phyloP scores from a whole-genome alignment of 1,139 yeast species.

The Pichia terricola region DNA sequence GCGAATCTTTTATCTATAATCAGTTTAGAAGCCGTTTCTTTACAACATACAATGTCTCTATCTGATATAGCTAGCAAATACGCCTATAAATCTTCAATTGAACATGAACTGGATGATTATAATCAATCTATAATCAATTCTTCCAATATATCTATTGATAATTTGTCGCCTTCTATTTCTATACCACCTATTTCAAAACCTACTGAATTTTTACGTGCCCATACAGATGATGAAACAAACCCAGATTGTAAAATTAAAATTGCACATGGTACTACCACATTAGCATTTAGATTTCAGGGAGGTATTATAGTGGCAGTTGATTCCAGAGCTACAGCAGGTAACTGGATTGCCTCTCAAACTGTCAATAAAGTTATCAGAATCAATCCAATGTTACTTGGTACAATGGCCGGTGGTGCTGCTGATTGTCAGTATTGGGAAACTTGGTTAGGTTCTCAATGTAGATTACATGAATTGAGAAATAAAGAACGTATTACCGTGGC shows the following conservation, averaged over 20 bases:
- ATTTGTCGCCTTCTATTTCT: conserved; percentile 55
- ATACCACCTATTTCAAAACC: conserved; percentile 87
- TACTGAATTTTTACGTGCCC: conserved; percentile 93
- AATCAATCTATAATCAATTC: conserved; percentile 9
- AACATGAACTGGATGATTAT: conserved; percentile 27
- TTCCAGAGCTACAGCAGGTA: conserved; percentile 97
- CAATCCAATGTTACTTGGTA: conserved; percentile 89
- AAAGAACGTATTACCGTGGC: conserved; percentile 93
- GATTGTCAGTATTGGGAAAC: conserved; percentile 99
- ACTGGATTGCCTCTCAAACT: conserved; percentile 97
- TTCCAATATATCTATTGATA: conserved; percentile 13
- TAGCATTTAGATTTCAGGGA: conserved; percentile 91
- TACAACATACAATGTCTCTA: conserved; percentile 25
- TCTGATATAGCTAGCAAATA: conserved; percentile 32
- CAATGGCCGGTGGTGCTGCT: conserved; percentile 99
- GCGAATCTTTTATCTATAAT: no score
- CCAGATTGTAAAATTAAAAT: conserved; percentile 93
- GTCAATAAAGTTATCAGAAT: conserved; percentile 96
- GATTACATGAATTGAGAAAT: conserved; percentile 88
- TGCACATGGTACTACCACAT: conserved; percentile 97
- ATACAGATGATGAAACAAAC: conserved; percentile 85
- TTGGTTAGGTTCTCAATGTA: conserved; percentile 95
- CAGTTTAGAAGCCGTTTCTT: no score
- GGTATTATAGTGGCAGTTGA: conserved; percentile 97
- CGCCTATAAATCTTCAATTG: conserved; percentile 13